A percentile compares a stretch with the other conserved stretches of the same genome.
phyloP scores from a whole-genome alignment of 352 stramenopile species.

The Plasmopara halstedii region DNA sequence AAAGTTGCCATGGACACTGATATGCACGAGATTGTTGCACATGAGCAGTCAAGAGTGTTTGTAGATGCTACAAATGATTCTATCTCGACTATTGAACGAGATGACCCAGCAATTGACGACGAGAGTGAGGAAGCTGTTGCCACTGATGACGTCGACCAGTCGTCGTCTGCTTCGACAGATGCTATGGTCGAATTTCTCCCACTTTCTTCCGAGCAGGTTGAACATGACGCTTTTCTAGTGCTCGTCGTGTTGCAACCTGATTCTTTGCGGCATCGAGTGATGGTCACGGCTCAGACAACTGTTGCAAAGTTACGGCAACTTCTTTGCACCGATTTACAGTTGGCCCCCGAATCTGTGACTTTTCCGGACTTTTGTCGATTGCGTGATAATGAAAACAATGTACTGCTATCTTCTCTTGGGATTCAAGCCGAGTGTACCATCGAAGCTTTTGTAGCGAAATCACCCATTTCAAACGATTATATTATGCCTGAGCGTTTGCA shows the following conservation, averaged over 20 bases:
- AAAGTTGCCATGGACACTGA: constrained; percentile 8
- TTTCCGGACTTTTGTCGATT: constrained; percentile 50
- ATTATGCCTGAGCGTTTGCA: constrained; percentile 80
- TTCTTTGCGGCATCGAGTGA: constrained; percentile 61
- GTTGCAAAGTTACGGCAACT: constrained; percentile 42
- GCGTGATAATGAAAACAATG: constrained; percentile 23
- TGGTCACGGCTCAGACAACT: constrained; percentile 40
- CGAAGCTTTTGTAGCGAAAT: constrained; percentile 39
- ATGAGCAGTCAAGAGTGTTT: constrained; percentile 1
- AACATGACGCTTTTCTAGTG: constrained; percentile 38
- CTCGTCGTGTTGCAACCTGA: constrained; percentile 70
- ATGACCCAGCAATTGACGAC: constrained; percentile 14
- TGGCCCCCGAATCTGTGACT: constrained; percentile 44
- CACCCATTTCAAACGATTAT: constrained; percentile 49
- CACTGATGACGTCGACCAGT: constrained; percentile 1
- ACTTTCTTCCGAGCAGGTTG: constrained; percentile 12
- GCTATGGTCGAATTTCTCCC: constrained; percentile 30
- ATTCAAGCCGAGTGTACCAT: constrained; percentile 31
- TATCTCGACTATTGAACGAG: not conserved
- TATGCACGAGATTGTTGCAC: constrained; percentile 4
- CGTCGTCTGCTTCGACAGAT: constrained; percentile 9
- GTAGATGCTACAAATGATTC: constrained; percentile 6
- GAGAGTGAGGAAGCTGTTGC: constrained; percentile 3
- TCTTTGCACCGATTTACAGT: constrained; percentile 52
- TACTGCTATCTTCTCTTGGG: constrained; percentile 24